These are phyloP conservation scores for Candida xiaguanensis DNA, from an alignment of 805 yeast species.

Conservation along the genomic window DNA sequence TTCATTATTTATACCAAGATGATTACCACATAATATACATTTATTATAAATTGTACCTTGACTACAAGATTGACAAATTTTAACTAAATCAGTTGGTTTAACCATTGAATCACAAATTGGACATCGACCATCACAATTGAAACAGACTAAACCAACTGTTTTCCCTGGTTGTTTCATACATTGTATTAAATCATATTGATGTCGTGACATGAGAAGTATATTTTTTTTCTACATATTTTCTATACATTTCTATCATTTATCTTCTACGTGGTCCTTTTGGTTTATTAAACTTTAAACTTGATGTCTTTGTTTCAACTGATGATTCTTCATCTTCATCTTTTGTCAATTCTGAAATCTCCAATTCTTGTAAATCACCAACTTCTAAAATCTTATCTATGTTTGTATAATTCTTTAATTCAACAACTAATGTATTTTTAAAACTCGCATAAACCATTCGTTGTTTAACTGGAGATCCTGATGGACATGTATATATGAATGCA, in stretches of 20 bases:
- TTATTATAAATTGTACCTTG: constrained; percentile 59
- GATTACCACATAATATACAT: constrained; percentile 77
- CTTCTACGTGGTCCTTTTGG: constrained; percentile 69
- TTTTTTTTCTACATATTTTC: constrained; percentile 14
- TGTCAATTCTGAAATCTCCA: constrained; percentile 51
- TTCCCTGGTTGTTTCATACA: constrained; percentile 87
- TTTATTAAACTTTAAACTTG: constrained; percentile 42
- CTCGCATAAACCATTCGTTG: constrained; percentile 93
- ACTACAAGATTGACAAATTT: constrained; percentile 83
- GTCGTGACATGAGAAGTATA: too few species aligned
- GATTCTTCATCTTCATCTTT: too few species aligned
- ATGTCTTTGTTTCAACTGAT: constrained; percentile 6
- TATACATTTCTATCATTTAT: too few species aligned
- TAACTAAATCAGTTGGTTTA: constrained; percentile 60
- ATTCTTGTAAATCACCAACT: constrained; percentile 69
- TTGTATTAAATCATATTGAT: constrained; percentile 78
- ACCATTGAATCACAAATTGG: constrained; percentile 88
- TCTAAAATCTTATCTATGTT: constrained; percentile 49
- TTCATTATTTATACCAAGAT: constrained; percentile 51
- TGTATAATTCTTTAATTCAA: constrained; percentile 40
- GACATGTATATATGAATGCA: constrained; percentile 81
- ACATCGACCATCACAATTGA: constrained; percentile 86
- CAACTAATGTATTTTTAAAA: constrained; percentile 59
- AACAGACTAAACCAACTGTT: constrained; percentile 66
- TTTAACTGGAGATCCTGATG: constrained; percentile 83